These are phyloP conservation scores for Populus ilicifolia DNA, from an alignment of 345 rosid genomes.

Conservation along the genomic window DNA sequence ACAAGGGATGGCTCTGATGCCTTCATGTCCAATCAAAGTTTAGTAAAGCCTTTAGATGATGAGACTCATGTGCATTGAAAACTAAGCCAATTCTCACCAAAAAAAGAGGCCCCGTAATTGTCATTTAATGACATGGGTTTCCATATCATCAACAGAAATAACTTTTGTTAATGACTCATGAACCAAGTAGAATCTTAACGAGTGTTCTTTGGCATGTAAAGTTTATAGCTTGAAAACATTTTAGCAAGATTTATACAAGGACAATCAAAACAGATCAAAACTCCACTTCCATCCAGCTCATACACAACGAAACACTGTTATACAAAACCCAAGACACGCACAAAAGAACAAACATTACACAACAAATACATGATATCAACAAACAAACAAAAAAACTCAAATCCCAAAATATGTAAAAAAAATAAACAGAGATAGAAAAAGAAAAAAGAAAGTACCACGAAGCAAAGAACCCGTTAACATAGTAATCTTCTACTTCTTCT, in stretches of 20 bases:
- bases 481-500: background rate
- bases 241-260: background rate
- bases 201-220: background rate
- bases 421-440: background rate
- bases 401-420: background rate
- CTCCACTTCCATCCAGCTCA: background rate
- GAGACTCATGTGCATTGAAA: background rate
- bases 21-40: background rate
- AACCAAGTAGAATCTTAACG: background rate
- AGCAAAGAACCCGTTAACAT: background rate
- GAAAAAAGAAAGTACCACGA: slow-evolving; percentile 5
- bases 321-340: background rate
- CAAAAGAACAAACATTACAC: background rate
- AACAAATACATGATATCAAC: background rate
- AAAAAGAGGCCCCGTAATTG: background rate
- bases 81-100: background rate
- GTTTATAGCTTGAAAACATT: background rate
- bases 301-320: background rate
- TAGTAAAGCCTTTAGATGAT: background rate
- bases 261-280: background rate
- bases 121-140: background rate
- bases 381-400: background rate
- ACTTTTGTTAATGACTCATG: background rate
- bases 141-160: background rate
- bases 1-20: background rate